phyloP scores from a whole-genome alignment of 2,329 filamentous ascomycete species.

The Aspergillus versicolor region DNA sequence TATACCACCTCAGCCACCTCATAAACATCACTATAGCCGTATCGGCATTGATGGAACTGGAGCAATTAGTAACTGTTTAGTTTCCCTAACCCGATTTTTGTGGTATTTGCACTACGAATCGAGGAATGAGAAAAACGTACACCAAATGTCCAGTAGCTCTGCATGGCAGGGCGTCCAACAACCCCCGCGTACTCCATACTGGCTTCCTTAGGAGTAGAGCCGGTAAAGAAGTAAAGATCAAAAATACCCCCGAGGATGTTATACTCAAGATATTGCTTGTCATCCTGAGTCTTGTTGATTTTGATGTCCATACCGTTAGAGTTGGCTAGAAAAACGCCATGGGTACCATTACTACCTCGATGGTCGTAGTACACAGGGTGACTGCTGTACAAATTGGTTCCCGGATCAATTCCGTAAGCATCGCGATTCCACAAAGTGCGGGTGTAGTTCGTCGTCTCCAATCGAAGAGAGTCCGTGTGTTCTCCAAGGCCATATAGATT shows the following conservation, averaged over 20 bases:
- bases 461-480: slow-evolving; percentile 68
- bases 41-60: slow-evolving; percentile 60
- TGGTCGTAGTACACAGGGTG: slow-evolving; percentile 78
- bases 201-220: slow-evolving; percentile 58
- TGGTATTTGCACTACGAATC: background rate
- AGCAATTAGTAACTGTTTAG: background rate
- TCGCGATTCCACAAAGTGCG: slow-evolving; percentile 71
- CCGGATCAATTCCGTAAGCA: slow-evolving; percentile 59
- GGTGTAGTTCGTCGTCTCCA: slow-evolving; percentile 68
- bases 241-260: slow-evolving; percentile 74
- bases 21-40: slow-evolving; percentile 57
- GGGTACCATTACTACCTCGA: slow-evolving; percentile 56
- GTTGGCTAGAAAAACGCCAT: slow-evolving; percentile 68
- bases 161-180: slow-evolving; percentile 58
- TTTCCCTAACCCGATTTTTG: background rate
- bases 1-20: slow-evolving; percentile 45
- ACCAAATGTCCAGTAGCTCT: slow-evolving; percentile 65
- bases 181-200: slow-evolving; percentile 60
- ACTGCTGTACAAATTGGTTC: slow-evolving; percentile 68
- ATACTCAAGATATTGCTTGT: slow-evolving; percentile 73
- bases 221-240: slow-evolving; percentile 68
- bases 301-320: slow-evolving; percentile 77
- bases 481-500: slow-evolving; percentile 79
- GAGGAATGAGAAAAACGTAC: slow-evolving; percentile 29
- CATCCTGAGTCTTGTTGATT: slow-evolving; percentile 61